Conservation (phyloP, 345 rosid genomes). For the Bretschneidera sinensis region DNA sequence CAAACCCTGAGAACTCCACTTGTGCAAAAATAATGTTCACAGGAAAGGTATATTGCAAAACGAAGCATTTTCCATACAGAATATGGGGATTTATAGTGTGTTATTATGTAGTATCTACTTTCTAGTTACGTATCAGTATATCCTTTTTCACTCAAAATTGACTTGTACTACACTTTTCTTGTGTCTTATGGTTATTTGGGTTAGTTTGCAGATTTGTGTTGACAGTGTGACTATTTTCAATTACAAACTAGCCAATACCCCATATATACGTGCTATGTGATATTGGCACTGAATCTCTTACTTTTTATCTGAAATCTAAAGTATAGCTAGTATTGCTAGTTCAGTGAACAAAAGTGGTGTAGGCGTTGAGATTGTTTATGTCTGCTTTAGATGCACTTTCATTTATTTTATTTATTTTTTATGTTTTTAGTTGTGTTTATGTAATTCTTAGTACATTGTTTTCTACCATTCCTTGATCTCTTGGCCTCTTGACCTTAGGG, state of each 20-base stretch:
- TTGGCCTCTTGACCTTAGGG: neutral
- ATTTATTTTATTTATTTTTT: no score
- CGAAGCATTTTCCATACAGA: neutral
- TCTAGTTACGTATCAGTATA: no score
- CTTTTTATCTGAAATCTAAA: neutral
- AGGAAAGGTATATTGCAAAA: slow-evolving; percentile 53
- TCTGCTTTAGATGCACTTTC: neutral
- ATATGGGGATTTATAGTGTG: neutral
- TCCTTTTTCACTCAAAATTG: no score
- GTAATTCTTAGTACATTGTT: no score
- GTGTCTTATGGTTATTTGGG: no score
- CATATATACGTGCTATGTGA: no score
- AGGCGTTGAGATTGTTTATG: neutral
- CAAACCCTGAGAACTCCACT: slow-evolving; percentile 82
- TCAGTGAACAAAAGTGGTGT: neutral
- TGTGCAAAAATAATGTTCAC: slow-evolving; percentile 93
- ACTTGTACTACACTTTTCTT: no score
- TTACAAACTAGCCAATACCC: no score
- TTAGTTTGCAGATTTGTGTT: no score
- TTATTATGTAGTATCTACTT: neutral
- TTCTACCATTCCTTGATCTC: no score
- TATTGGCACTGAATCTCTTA: neutral
- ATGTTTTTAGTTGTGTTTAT: no score
- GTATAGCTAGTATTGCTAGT: neutral
- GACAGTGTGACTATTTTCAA: no score